Base-by-base conservation (phyloP, 495 filamentous ascomycete genomes). In the Penicillium antarcticum region DNA sequence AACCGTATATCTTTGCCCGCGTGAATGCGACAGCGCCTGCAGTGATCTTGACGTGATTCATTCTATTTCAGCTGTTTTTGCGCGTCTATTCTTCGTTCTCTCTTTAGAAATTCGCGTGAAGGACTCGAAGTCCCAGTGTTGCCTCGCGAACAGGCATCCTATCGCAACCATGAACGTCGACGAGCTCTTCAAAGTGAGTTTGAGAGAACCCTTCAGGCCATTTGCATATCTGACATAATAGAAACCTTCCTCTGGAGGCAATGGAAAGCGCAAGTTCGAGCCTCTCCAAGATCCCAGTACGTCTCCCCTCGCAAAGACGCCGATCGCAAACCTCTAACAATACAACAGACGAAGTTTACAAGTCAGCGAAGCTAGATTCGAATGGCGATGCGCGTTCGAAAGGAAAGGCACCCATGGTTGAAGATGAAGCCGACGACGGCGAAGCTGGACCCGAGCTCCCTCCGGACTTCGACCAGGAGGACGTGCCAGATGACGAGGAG, bases 191-290 rank as follows among this genome's bases (percentile, higher is more conserved):
- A 91, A 92, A 71, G 89, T 89, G 74, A 42, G 58, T 55, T 11
- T 2, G 14, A 23, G 9, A 10, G 16, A 26, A 13, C 7, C 11
- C 14, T 6, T 26, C 34, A 24, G 24, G 17, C 39, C 14, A 37
- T 43, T 26, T 35, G 16, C 11, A 19, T 9, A 16, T 33, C 63
- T 73, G 41, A 71, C 48, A 42, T 13, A 17, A 9, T 53, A 79
- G 76, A 78, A 78, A 70, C 73, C 75, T 2, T 60, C 58, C 4
- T 48, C 66, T 38, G 58, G 67, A 41, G 72, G 65, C 29, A 74
- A 63, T 40, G 78, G 74, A 63, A 95, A 95, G 71, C 85, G 89
- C 56, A 95, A 94, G 65, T 73, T 89, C 42, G 89, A 92, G 51
- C 76, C 82, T 19, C 68, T 80, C 33, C 73, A 77, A 60, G 82